These are phyloP conservation scores for Phaeotremella skinneri DNA, from an alignment of 768 basidiomycete species.

Conservation along the genomic window DNA sequence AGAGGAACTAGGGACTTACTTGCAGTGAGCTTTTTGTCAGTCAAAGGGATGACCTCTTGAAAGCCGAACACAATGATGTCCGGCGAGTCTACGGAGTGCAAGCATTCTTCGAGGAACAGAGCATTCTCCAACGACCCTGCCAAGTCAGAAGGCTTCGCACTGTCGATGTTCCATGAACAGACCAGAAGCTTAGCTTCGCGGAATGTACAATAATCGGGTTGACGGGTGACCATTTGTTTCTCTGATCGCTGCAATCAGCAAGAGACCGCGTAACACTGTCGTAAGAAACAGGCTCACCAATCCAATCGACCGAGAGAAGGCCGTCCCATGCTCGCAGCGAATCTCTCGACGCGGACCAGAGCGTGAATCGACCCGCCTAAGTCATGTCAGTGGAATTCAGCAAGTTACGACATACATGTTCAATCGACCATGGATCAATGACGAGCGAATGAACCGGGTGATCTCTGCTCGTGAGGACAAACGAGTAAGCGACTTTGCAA, in stretches of 20 bases:
- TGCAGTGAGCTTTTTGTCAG: constrained; percentile 83
- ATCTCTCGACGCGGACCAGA: constrained; percentile 75
- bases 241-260: constrained; percentile 56
- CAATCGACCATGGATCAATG: constrained; percentile 74
- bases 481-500: background rate
- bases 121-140: constrained; percentile 66
- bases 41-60: constrained; percentile 96
- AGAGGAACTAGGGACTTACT: constrained; percentile 53
- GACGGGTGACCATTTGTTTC: constrained; percentile 69
- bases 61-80: constrained; percentile 93
- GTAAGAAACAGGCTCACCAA: constrained; percentile 61
- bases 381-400: constrained; percentile 8
- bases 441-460: constrained; percentile 64
- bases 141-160: constrained; percentile 75
- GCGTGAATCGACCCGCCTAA: constrained; percentile 58
- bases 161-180: constrained; percentile 90
- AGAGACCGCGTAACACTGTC: background rate
- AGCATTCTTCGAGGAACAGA: constrained; percentile 72
- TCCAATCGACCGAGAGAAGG: constrained; percentile 75
- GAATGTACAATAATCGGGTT: constrained; percentile 74
- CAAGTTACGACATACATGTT: constrained; percentile 56
- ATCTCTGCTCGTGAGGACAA: constrained; percentile 32
- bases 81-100: constrained; percentile 69
- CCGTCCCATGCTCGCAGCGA: constrained; percentile 84
- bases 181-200: constrained; percentile 73